Percentiles rank a stretch among this genome's conserved stretches.
Conservation (phyloP, 768 basidiomycete species). For the Tricholomella constricta region DNA sequence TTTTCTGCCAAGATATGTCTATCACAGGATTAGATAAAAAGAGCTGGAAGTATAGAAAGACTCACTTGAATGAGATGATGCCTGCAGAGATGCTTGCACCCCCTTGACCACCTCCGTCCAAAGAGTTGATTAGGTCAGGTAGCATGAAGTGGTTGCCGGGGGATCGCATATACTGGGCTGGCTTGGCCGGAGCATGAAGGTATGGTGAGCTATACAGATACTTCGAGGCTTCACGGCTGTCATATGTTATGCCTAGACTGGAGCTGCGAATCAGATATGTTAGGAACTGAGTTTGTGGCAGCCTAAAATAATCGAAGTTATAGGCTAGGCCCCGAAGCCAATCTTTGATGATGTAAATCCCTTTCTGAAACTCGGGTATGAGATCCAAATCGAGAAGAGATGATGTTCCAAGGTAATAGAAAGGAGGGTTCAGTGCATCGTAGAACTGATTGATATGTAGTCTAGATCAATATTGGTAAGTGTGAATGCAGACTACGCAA, state of each 20-base stretch:
- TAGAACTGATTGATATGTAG: conserved; percentile 50
- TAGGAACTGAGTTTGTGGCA: conserved; percentile 32
- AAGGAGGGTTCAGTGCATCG: conserved; percentile 50
- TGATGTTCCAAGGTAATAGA: conserved; percentile 45
- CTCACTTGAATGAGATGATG: conserved; percentile 42
- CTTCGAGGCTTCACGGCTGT: conserved; percentile 29
- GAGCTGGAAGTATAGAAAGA: conserved; percentile 3
- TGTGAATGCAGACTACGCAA: neutral
- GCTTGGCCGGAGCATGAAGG: conserved; percentile 12
- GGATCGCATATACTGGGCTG: conserved; percentile 20
- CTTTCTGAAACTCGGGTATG: conserved; percentile 42
- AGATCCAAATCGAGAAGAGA: conserved; percentile 32
- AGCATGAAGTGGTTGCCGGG: conserved; percentile 14
- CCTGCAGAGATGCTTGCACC: conserved; percentile 33
- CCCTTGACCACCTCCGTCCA: conserved; percentile 26
- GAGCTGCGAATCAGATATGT: conserved; percentile 40
- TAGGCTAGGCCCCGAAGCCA: conserved; percentile 50
- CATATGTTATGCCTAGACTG: conserved; percentile 40
- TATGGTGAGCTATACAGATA: conserved; percentile 38
- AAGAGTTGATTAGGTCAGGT: conserved; percentile 23
- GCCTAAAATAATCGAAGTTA: conserved; percentile 27
- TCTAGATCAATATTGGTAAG: conserved; percentile 26
- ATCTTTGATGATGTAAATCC: conserved; percentile 37
- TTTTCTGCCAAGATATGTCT: conserved; percentile 46
- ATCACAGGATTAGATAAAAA: neutral